phyloP scores from a whole-genome alignment of 2,329 filamentous ascomycete species.

The Aspergillus bombycis region DNA sequence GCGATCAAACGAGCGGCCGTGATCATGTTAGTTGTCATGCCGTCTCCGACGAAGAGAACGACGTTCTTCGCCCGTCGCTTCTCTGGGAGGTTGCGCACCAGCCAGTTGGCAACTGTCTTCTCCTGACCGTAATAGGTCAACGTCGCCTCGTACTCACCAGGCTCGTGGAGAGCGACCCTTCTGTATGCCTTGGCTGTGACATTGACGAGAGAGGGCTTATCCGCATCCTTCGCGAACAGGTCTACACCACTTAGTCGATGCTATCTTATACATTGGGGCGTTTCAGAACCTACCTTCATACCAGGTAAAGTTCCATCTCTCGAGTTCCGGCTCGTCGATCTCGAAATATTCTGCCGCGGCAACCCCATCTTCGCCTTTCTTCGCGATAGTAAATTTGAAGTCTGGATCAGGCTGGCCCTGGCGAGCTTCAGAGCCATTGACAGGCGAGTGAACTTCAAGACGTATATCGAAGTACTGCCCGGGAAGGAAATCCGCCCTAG shows the following conservation, averaged over 20 bases:
- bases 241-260: constrained; percentile 44
- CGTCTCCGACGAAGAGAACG: constrained; percentile 78
- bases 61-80: constrained; percentile 81
- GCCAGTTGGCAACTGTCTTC: constrained; percentile 75
- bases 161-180: constrained; percentile 73
- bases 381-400: constrained; percentile 73
- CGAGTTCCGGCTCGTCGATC: constrained; percentile 70
- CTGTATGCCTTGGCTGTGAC: constrained; percentile 80
- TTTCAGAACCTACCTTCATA: constrained; percentile 63
- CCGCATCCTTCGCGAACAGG: constrained; percentile 73
- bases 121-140: constrained; percentile 74
- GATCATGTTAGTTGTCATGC: constrained; percentile 57
- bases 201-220: constrained; percentile 72
- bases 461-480: constrained; percentile 85
- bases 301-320: constrained; percentile 84
- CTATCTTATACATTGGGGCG: not conserved
- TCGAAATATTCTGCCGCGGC: constrained; percentile 69
- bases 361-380: constrained; percentile 59
- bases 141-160: constrained; percentile 76
- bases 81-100: constrained; percentile 70
- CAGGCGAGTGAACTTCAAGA: constrained; percentile 77
- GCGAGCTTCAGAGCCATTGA: constrained; percentile 80
- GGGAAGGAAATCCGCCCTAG: constrained; percentile 74
- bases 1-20: constrained; percentile 75
- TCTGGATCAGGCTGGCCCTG: constrained; percentile 70